Evolutionary conservation across 2,329 filamentous ascomycete species (phyloP).

Genomic region (Mollisiaceae sp.): DNA sequence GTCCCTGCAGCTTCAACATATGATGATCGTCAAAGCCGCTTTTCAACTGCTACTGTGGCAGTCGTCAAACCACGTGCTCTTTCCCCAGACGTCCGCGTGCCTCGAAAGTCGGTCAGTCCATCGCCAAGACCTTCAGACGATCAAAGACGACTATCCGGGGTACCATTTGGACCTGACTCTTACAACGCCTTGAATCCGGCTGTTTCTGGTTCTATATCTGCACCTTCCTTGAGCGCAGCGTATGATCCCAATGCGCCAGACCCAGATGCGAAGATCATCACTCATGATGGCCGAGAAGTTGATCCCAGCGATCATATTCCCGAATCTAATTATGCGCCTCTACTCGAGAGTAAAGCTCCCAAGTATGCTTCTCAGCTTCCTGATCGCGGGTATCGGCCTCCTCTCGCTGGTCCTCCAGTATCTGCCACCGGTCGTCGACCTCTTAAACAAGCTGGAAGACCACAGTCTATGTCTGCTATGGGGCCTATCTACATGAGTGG

Average conservation of each 20-base stretch:
- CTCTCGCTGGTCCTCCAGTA: constrained; percentile 57
- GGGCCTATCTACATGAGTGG: constrained; percentile 38
- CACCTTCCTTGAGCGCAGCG: constrained; percentile 36
- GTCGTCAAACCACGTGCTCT: constrained; percentile 36
- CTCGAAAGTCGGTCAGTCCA: constrained; percentile 78
- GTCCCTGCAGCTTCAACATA: constrained; percentile 35
- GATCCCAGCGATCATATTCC: constrained; percentile 83
- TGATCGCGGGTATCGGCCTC: constrained; percentile 47
- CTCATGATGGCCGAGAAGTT: constrained; percentile 75
- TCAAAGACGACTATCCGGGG: constrained; percentile 59
- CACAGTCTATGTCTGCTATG: constrained; percentile 50
- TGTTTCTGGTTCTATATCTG: constrained; percentile 44
- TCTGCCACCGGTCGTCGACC: constrained; percentile 56
- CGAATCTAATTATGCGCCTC: constrained; percentile 50
- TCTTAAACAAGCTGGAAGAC: constrained; percentile 55
- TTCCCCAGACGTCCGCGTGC: constrained; percentile 42
- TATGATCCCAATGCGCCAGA: constrained; percentile 49
- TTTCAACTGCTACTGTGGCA: constrained; percentile 40
- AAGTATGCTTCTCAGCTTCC: constrained; percentile 46
- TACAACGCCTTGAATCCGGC: constrained; percentile 74
- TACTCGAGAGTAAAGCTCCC: constrained; percentile 53
- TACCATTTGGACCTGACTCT: constrained; percentile 77
- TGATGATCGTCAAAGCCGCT: constrained; percentile 29
- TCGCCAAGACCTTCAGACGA: constrained; percentile 58
- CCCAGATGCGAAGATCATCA: constrained; percentile 72